These are phyloP conservation scores for Pseudogymnoascus sp. DNA, from an alignment of 2,329 filamentous ascomycete species.

Conservation along the genomic window DNA sequence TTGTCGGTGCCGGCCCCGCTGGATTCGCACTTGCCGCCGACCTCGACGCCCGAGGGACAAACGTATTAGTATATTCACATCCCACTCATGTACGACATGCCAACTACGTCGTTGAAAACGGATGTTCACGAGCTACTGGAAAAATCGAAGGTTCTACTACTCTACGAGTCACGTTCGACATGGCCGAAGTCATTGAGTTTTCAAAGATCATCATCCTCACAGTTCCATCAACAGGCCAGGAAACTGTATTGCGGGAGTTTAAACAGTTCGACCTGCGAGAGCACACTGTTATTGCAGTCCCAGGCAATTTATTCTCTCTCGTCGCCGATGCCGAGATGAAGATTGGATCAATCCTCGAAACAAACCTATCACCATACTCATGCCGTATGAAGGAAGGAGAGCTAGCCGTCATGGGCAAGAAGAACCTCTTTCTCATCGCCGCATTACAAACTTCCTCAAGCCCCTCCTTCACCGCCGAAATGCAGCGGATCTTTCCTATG, in stretches of 20 bases:
- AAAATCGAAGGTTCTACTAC: slow-evolving; percentile 13
- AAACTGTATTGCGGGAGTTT: neutral
- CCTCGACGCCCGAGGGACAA: slow-evolving; percentile 12
- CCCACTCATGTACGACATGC: slow-evolving; percentile 16
- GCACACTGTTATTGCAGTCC: slow-evolving; percentile 19
- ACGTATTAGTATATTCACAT: slow-evolving; percentile 20
- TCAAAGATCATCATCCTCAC: slow-evolving; percentile 20
- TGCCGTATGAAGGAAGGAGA: slow-evolving; percentile 19
- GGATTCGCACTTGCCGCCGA: slow-evolving; percentile 10
- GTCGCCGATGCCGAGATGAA: slow-evolving; percentile 15
- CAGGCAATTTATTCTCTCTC: slow-evolving; percentile 22
- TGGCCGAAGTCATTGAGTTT: slow-evolving; percentile 18
- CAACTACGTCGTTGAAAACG: neutral
- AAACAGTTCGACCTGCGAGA: neutral
- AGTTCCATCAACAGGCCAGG: neutral
- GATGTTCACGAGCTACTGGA: slow-evolving; percentile 12
- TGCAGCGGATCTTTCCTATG: slow-evolving; percentile 18
- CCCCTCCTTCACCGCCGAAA: slow-evolving; percentile 4
- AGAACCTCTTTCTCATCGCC: slow-evolving; percentile 10
- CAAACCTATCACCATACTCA: slow-evolving; percentile 21
- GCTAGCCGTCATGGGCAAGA: slow-evolving; percentile 18
- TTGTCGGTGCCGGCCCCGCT: slow-evolving; percentile 14
- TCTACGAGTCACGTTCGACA: slow-evolving; percentile 16
- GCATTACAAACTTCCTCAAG: neutral
- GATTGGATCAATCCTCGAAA: slow-evolving; percentile 20